Evolutionary conservation across 257 asterid genomes (phyloP), one percentile per base, ranked within the genome.

Genomic region (Linderniella brevidens): DNA sequence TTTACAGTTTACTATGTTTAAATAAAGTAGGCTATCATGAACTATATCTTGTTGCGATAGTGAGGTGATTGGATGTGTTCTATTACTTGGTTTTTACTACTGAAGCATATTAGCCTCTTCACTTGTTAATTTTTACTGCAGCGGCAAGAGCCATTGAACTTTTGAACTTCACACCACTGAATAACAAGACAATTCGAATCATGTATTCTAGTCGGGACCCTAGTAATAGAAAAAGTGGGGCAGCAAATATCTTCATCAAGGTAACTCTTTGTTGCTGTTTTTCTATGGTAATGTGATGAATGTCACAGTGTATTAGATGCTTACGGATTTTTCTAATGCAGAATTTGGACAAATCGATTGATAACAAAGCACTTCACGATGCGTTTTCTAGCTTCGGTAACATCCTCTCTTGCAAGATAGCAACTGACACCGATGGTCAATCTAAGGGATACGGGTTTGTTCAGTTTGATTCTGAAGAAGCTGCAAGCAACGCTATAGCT

Each of bases 361-460:
- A 51, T 51, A 51, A 51, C 46, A 51, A 51, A 11, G 44, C 46
- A n/a, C 35, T 51, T 5, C 56, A 51, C 15, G 56, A 51, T 13
- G 39, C 56, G 5, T 51, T 51, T 51, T 51, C 56, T 15, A 51
- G 56, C 35, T 51, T 51, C 36, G 56, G 56, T 13, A 51, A 51
- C 56, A 51, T 51, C 45, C 56, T 36, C 11, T 51, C 56, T 17
- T 51, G 56, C 46, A 51, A 51, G 18, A n/a, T 51, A 15, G 56
- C 56, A 17, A 51, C 56, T 16, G 56, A 51, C 1, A 6, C 45
- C 7, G 9, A 37, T 51, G 56, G 56, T 8, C 45, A 51, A 13
- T 51, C 56, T 12, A 13, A 29, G 56, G 56, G 56, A 0, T 37
- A 51, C 36, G 56, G 56, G 17, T 51, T 51, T 37, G 56, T 51